Conservation (phyloP, 2,329 filamentous ascomycete species). For the Alternaria arbusti region DNA sequence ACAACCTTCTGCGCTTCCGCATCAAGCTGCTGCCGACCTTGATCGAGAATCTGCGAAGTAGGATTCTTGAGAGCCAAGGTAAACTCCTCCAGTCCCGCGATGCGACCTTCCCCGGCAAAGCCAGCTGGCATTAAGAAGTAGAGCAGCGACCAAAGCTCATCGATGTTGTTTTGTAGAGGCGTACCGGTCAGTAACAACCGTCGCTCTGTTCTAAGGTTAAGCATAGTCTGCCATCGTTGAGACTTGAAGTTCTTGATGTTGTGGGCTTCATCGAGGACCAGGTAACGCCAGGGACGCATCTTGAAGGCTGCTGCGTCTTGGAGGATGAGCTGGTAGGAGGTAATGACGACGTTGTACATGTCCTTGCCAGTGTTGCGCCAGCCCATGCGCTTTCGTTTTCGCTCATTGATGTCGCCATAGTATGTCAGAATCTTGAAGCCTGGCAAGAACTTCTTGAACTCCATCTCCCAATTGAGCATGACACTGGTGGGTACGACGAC, state of each 20-base stretch:
- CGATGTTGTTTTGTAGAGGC: slow-evolving; percentile 94
- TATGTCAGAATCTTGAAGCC: slow-evolving; percentile 98
- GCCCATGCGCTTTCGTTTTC: slow-evolving; percentile 85
- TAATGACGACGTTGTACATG: slow-evolving; percentile 95
- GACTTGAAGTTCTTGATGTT: slow-evolving; percentile 99
- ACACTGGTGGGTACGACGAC: slow-evolving; percentile 97
- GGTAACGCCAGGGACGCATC: slow-evolving; percentile 92
- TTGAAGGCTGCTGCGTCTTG: slow-evolving; percentile 95
- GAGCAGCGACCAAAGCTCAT: slow-evolving; percentile 93
- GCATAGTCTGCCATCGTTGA: slow-evolving; percentile 91
- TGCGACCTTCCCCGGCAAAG: slow-evolving; percentile 82
- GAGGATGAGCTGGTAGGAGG: slow-evolving; percentile 93
- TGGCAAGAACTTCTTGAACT: slow-evolving; percentile 99
- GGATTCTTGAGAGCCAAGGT: slow-evolving; percentile 95
- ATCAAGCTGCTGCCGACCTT: slow-evolving; percentile 91
- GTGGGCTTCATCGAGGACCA: slow-evolving; percentile 97
- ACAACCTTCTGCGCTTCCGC: slow-evolving; percentile 93
- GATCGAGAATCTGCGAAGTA: slow-evolving; percentile 94
- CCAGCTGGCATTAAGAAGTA: slow-evolving; percentile 96
- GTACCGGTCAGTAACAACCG: slow-evolving; percentile 91
- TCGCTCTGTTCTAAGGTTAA: slow-evolving; percentile 90
- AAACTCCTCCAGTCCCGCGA: slow-evolving; percentile 94
- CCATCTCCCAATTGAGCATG: slow-evolving; percentile 99
- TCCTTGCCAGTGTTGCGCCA: slow-evolving; percentile 83
- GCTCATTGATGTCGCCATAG: slow-evolving; percentile 92